A percentile compares a stretch with the other conserved stretches of the same genome.
Evolutionary conservation across 108 stramenopile genomes (phyloP).

Genomic region (Discostella pseudostelligera): DNA sequence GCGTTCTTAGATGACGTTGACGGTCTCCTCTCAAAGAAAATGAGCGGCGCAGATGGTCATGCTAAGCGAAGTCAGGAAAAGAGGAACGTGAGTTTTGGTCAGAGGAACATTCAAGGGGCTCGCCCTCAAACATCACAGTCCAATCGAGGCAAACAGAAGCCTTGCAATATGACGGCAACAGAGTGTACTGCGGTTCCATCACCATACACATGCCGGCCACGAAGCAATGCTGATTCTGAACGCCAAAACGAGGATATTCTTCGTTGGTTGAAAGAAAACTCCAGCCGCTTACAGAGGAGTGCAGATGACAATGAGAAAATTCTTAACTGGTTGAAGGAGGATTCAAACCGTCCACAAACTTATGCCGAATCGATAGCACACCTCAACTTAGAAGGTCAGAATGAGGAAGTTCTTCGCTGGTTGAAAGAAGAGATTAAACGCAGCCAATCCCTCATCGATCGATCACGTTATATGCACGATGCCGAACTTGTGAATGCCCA

Average conservation of each 20-base stretch:
- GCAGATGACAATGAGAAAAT: background rate
- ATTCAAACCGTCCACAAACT: constrained; percentile 17
- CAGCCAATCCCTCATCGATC: constrained; percentile 35
- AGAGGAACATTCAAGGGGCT: background rate
- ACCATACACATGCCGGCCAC: constrained; percentile 13
- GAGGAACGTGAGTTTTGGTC: background rate
- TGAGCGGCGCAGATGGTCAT: background rate
- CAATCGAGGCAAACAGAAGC: background rate
- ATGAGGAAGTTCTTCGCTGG: constrained; percentile 45
- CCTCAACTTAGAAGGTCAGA: constrained; percentile 26
- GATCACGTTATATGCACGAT: constrained; percentile 39
- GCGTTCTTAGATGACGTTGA: background rate
- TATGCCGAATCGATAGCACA: constrained; percentile 10
- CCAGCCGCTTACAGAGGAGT: background rate
- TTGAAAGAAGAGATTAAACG: constrained; percentile 46
- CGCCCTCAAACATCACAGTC: constrained; percentile 8
- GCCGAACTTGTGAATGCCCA: constrained; percentile 39
- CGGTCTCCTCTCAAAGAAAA: background rate
- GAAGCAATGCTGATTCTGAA: constrained; percentile 14
- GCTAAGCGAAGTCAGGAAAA: background rate
- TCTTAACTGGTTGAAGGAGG: background rate
- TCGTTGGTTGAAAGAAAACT: constrained; percentile 1
- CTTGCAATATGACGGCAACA: background rate
- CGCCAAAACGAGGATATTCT: too few species aligned
- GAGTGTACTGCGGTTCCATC: constrained; percentile 9